A percentile compares a stretch with the other conserved stretches of the same genome.
Conservation (phyloP, 2,329 filamentous ascomycete genomes). For the Bipolaris sorokiniana region DNA sequence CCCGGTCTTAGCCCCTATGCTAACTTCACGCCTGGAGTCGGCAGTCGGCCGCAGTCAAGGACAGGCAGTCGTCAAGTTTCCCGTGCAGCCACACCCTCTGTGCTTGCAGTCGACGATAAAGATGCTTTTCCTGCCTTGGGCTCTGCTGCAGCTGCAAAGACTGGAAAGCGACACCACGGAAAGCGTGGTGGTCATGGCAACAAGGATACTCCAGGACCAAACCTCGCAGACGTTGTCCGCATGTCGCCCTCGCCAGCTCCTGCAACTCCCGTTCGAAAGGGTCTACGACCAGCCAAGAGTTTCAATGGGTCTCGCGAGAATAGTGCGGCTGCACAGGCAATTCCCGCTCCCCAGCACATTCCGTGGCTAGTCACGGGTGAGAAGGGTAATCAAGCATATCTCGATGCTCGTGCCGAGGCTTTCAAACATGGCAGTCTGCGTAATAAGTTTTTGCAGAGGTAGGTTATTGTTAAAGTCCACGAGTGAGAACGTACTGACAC, state of each 20-base stretch:
- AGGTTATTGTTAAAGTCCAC: not conserved
- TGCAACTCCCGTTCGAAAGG: constrained; percentile 61
- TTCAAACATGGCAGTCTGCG: constrained; percentile 96
- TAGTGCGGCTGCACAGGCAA: constrained; percentile 79
- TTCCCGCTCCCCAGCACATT: constrained; percentile 86
- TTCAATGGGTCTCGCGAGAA: constrained; percentile 74
- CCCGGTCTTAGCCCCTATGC: constrained; percentile 71
- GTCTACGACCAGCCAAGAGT: constrained; percentile 69
- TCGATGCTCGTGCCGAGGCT: constrained; percentile 92
- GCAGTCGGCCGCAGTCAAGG: constrained; percentile 76
- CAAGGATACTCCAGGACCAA: constrained; percentile 63
- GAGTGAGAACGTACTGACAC: constrained; percentile 12
- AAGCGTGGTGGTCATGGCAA: constrained; percentile 81
- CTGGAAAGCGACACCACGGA: constrained; percentile 88
- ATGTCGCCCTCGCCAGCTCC: constrained; percentile 88
- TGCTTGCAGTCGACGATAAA: constrained; percentile 85
- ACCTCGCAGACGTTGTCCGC: constrained; percentile 89
- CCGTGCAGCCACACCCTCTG: constrained; percentile 66
- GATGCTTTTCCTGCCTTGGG: constrained; percentile 93
- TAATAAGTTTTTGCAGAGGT: constrained; percentile 98
- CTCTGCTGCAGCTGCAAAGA: constrained; percentile 72
- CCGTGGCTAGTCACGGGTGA: constrained; percentile 96
- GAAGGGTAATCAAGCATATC: constrained; percentile 87
- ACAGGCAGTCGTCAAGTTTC: constrained; percentile 82
- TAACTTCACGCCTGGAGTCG: constrained; percentile 60